Evolutionary conservation across 2,329 filamentous ascomycete genomes (phyloP).

Genomic region (Cryphonectria radicalis): DNA sequence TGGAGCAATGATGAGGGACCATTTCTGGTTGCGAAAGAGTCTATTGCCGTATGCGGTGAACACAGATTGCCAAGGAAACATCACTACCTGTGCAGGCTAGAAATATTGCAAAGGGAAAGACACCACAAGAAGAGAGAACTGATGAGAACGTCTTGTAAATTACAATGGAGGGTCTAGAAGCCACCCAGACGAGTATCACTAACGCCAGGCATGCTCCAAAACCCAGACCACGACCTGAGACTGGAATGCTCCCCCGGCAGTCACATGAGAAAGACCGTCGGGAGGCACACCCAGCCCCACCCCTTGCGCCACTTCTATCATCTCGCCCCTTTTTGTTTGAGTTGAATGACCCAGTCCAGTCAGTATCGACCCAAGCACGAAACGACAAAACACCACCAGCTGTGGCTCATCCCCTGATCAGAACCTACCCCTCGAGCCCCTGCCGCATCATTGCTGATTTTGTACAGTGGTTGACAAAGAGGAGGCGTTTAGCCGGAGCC

Average conservation of each 20-base stretch:
- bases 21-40: not conserved
- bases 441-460: conserved; percentile 38
- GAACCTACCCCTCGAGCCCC: conserved; percentile 46
- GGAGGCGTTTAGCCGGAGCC: conserved; percentile 48
- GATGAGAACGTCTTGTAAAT: conserved; percentile 30
- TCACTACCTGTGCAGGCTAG: conserved; percentile 3
- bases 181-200: conserved; percentile 31
- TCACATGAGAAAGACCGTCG: conserved; percentile 15
- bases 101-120: conserved; percentile 13
- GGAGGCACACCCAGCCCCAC: conserved; percentile 42
- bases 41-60: conserved; percentile 20
- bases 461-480: conserved; percentile 51
- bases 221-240: conserved; percentile 27
- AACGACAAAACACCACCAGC: conserved; percentile 28
- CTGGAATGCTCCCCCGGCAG: conserved; percentile 9
- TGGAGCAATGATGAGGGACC: not conserved
- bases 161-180: conserved; percentile 31
- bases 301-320: conserved; percentile 33
- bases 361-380: conserved; percentile 34
- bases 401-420: conserved; percentile 21
- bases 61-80: conserved; percentile 8
- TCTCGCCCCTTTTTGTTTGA: conserved; percentile 30
- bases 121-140: conserved; percentile 8
- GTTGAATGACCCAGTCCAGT: conserved; percentile 29
- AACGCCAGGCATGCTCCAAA: conserved; percentile 31